Evolutionary conservation across 1,284 basidiomycete species (phyloP), one percentile per base, ranked within the genome.

Genomic region (Exobasidium rhododendri): DNA sequence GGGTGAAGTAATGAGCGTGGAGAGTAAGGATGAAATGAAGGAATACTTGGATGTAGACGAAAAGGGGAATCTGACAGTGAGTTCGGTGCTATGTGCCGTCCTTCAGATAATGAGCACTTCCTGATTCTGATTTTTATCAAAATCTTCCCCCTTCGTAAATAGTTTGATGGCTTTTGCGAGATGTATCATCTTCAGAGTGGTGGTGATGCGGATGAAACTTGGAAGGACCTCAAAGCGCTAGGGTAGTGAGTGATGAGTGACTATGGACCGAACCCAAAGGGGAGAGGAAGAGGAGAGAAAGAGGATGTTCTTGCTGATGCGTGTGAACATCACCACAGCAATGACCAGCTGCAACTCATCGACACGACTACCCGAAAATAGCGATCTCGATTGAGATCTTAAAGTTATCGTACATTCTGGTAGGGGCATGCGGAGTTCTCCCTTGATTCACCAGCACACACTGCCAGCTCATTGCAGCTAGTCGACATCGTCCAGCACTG

Each of bases 101-200:
- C 17, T 17, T 5, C 6, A 4, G 26, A 35, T 52, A 24, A 28
- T 31, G 4, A 10, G 3, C 1, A 11, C 20, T 3, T 50, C 14
- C 57, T n/a, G n/a, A n/a, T n/a, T n/a, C n/a, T n/a, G n/a, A n/a
- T n/a, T n/a, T n/a, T n/a, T n/a, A n/a, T n/a, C n/a, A n/a, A n/a
- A n/a, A n/a, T n/a, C n/a, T n/a, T n/a, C n/a, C n/a, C n/a, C n/a
- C n/a, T n/a, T n/a, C n/a, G n/a, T n/a, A n/a, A n/a, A 17, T 54
- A 60, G 59, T 62, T 68, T 14, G 28, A 61, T 11, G 71, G 71
- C 0, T 71, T 73, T 44, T 56, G 64, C 26, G 64, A 68, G 45
- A 69, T 73, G 69, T 73, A 66, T 35, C 67, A 69, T 50, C 58
- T 73, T 46, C 71, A 73, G 56, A 65, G 66, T 52, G 69, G 69